phyloP scores from a whole-genome alignment of 495 filamentous ascomycete genomes.

The Diplogelasinospora grovesii region DNA sequence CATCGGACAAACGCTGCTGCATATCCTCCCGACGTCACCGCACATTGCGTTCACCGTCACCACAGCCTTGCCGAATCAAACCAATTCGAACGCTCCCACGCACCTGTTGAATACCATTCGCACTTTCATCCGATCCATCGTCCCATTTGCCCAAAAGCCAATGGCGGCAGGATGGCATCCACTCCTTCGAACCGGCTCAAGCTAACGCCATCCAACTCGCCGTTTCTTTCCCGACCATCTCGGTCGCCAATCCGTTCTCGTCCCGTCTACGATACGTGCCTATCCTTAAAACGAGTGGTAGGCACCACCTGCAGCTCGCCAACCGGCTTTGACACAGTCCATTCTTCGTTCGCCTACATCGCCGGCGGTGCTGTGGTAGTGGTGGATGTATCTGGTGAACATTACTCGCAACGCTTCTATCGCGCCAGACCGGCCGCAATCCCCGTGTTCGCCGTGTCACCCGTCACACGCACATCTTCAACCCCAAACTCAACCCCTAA shows the following conservation, averaged over 20 bases:
- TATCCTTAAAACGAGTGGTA: conserved; percentile 76
- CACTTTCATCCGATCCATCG: conserved; percentile 1
- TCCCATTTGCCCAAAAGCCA: conserved; percentile 24
- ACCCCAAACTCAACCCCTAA: conserved; percentile 59
- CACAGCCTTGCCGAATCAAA: no score
- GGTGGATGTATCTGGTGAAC: conserved; percentile 68
- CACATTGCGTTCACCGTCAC: no score
- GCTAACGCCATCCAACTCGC: conserved; percentile 75
- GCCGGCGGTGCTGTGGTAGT: conserved; percentile 92
- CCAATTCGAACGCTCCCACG: conserved; percentile 11
- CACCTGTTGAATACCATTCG: conserved; percentile 7
- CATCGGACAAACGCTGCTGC: no score
- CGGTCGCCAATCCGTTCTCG: conserved; percentile 51
- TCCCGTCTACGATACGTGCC: conserved; percentile 39
- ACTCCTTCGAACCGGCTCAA: conserved; percentile 60
- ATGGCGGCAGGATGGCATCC: conserved; percentile 53
- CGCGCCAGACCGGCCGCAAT: conserved; percentile 74
- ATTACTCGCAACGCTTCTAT: conserved; percentile 80
- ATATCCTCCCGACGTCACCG: no score
- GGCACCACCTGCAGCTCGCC: conserved; percentile 80
- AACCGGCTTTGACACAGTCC: conserved; percentile 77
- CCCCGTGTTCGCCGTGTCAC: conserved; percentile 49
- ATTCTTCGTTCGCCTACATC: conserved; percentile 77
- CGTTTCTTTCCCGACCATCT: conserved; percentile 53
- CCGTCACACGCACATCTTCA: conserved; percentile 29